These are phyloP conservation scores for Psilocybe sp. DNA, from an alignment of 768 basidiomycete genomes.

Conservation along the genomic window DNA sequence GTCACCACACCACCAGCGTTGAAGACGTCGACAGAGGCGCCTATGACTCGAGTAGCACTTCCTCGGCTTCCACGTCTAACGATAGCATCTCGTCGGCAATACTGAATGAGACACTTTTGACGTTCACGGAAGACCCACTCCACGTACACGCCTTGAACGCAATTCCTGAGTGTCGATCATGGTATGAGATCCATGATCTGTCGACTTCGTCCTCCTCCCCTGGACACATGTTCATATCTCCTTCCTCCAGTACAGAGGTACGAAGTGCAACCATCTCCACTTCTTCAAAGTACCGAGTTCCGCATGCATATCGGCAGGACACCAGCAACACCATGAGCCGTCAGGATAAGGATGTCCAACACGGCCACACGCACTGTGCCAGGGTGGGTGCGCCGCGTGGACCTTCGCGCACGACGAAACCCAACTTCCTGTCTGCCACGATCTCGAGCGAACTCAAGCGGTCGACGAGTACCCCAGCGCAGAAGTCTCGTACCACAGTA, in stretches of 20 bases:
- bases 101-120: constrained; percentile 17
- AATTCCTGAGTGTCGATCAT: constrained; percentile 20
- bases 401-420: background rate
- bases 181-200: constrained; percentile 13
- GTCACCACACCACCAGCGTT: background rate
- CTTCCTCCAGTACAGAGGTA: no score
- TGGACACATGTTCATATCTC: background rate
- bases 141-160: constrained; percentile 12
- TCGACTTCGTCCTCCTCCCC: background rate
- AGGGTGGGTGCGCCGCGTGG: background rate
- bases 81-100: constrained; percentile 16
- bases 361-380: background rate
- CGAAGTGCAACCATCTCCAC: no score
- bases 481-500: no score
- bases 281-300: no score
- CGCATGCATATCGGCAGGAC: no score
- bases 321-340: no score
- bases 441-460: constrained; percentile 22
- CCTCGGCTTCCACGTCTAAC: background rate
- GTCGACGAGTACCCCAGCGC: background rate
- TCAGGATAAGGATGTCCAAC: no score
- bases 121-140: constrained; percentile 19
- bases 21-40: background rate
- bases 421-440: constrained; percentile 15
- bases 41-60: background rate